Percentiles rank a stretch among this genome's conserved stretches.
phyloP scores from a whole-genome alignment of 1,139 yeast genomes.

The Geotrichum bryndzae region DNA sequence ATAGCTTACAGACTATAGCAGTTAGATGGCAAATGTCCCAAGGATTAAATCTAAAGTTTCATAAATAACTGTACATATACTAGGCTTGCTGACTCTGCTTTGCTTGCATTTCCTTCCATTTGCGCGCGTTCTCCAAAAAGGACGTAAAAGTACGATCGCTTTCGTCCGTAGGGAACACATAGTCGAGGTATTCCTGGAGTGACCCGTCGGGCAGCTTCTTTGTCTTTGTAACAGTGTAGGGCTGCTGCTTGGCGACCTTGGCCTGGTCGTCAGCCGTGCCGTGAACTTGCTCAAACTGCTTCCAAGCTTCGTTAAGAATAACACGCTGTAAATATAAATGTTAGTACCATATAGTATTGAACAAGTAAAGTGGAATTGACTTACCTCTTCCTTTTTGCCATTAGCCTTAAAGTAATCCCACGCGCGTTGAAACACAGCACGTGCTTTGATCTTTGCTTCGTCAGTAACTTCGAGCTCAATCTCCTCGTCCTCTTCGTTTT shows the following conservation, averaged over 20 bases:
- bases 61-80: not conserved
- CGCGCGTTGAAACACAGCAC: slow-evolving; percentile 55
- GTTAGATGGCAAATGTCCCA: too few species aligned
- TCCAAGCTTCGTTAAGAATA: slow-evolving; percentile 56
- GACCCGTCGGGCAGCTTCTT: slow-evolving; percentile 43
- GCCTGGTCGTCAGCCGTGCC: slow-evolving; percentile 43
- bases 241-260: slow-evolving; percentile 46
- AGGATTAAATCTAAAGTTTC: not conserved
- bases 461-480: slow-evolving; percentile 47
- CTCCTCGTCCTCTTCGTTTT: slow-evolving; percentile 32
- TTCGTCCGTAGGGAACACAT: slow-evolving; percentile 52
- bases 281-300: slow-evolving; percentile 56
- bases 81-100: not conserved
- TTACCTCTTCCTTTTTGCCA: slow-evolving; percentile 37
- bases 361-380: not conserved
- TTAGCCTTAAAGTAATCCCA: slow-evolving; percentile 41
- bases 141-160: slow-evolving; percentile 40
- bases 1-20: too few species aligned
- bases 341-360: not conserved
- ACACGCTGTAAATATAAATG: slow-evolving; percentile 36
- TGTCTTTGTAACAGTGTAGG: slow-evolving; percentile 49
- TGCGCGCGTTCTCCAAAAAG: slow-evolving; percentile 58
- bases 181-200: slow-evolving; percentile 55
- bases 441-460: slow-evolving; percentile 46
- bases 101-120: slow-evolving; percentile 42